Evolutionary conservation across 2,329 filamentous ascomycete genomes (phyloP).

Genomic region (Aspergillus eucalypticola): DNA sequence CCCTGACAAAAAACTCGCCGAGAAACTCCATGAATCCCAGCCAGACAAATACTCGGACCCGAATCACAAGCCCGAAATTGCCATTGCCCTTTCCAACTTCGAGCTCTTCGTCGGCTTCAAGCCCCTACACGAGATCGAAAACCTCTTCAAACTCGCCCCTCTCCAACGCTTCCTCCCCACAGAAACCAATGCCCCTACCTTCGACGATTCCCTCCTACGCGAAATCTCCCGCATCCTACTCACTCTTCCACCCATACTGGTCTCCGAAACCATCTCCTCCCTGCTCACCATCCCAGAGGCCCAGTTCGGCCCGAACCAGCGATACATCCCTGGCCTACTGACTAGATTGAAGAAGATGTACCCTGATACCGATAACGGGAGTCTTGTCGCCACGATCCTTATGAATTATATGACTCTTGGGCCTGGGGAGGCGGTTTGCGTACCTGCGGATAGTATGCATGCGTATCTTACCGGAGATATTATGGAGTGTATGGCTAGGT

Average conservation of each 20-base stretch:
- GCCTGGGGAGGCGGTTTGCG: constrained; percentile 67
- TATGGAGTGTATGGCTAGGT: constrained; percentile 76
- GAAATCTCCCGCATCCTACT: constrained; percentile 59
- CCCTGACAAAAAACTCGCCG: constrained; percentile 67
- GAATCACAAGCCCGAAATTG: constrained; percentile 81
- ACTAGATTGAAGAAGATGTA: constrained; percentile 67
- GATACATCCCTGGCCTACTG: constrained; percentile 65
- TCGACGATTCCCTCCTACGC: constrained; percentile 61
- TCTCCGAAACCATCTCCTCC: constrained; percentile 55
- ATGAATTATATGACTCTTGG: constrained; percentile 73
- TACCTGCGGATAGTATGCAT: constrained; percentile 73
- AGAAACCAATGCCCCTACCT: constrained; percentile 37
- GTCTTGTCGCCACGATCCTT: constrained; percentile 66
- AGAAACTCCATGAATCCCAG: constrained; percentile 63
- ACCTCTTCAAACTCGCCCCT: constrained; percentile 57
- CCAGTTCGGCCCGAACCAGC: constrained; percentile 51
- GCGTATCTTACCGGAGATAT: constrained; percentile 73
- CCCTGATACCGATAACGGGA: constrained; percentile 63
- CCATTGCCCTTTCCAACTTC: constrained; percentile 69
- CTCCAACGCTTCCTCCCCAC: constrained; percentile 57
- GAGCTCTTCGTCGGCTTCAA: constrained; percentile 78
- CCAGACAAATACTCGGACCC: constrained; percentile 68
- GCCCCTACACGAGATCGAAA: constrained; percentile 60
- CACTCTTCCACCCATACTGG: constrained; percentile 51
- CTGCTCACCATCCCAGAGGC: constrained; percentile 52